Evolutionary conservation across 768 basidiomycete genomes (phyloP), one percentile per base, ranked within the genome.

Genomic region (Krasilnikovozyma curviuscula): DNA sequence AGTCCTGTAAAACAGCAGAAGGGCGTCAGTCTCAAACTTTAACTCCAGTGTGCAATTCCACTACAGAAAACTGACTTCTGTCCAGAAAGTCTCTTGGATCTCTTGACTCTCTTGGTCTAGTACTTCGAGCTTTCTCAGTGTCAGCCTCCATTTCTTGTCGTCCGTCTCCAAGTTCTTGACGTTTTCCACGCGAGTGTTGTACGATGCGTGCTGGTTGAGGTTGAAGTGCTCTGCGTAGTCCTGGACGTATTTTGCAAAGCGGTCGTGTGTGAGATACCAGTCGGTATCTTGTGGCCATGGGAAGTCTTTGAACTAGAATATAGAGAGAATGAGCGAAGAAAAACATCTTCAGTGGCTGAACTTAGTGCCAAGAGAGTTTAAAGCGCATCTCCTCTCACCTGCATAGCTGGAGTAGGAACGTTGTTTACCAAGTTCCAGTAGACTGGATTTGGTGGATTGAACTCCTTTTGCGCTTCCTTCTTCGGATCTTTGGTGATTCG

Each of bases 121-220:
- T 24, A n/a, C n/a, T n/a, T n/a, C n/a, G n/a, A n/a, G n/a, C n/a
- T 53, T 52, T 25, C 55, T 28, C 21, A 56, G 37, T 4, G 51
- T 46, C 24, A 54, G 32, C 24, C 35, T 30, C 54, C 55, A 55
- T n/a, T n/a, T n/a, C 16, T 38, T 45, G 27, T 44, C 7, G 16
- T 23, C 16, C 34, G n/a, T 57, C 43, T 0, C 61, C 55, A 48
- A 23, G 33, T 73, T 73, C 49, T 71, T 65, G 27, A 69, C 59
- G 12, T 57, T 59, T 46, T 73, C 71, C 7, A 74, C 70, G 9
- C 71, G 68, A 0, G 72, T 73, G 56, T 70, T 69, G 58, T 69
- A 72, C 3, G 66, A 64, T 1, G 66, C 71, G 44, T 72, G 66
- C 49, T 60, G 65, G 55, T 70, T 70, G 19, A 71, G 49, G 16